phyloP scores from a whole-genome alignment of 2,329 filamentous ascomycete species.

The Diaporthe citrichinensis region DNA sequence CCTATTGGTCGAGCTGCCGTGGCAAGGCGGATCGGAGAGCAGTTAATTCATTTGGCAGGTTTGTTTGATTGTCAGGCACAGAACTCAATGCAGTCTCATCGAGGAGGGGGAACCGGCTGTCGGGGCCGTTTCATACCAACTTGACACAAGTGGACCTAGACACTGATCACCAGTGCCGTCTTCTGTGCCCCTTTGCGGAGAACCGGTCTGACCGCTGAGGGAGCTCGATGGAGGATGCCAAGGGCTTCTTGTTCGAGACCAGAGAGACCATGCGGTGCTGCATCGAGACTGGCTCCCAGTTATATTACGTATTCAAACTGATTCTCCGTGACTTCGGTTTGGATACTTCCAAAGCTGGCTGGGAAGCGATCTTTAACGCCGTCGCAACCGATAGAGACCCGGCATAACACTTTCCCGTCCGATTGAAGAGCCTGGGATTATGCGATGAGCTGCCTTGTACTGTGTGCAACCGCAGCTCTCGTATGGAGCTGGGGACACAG shows the following conservation, averaged over 20 bases:
- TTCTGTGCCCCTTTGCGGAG: slow-evolving; percentile 2
- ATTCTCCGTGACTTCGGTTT: background rate
- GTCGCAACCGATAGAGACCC: background rate
- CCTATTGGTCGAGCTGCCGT: slow-evolving; percentile 29
- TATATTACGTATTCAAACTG: background rate
- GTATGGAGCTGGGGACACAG: background rate
- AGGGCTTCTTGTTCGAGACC: slow-evolving; percentile 2
- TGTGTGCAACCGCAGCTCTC: background rate
- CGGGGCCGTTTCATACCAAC: slow-evolving; percentile 28
- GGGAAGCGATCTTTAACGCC: background rate
- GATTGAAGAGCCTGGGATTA: background rate
- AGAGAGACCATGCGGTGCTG: background rate
- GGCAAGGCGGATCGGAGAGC: slow-evolving; percentile 14
- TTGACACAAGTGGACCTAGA: slow-evolving; percentile 31
- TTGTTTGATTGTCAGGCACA: slow-evolving; percentile 32
- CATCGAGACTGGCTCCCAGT: slow-evolving; percentile 1
- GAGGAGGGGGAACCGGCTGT: slow-evolving; percentile 27
- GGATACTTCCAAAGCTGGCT: background rate
- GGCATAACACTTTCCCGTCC: background rate
- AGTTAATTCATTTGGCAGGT: slow-evolving; percentile 26
- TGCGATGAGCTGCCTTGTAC: background rate
- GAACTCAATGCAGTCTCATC: slow-evolving; percentile 30
- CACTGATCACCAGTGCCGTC: slow-evolving; percentile 13
- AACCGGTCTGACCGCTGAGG: background rate
- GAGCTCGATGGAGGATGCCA: background rate